A percentile compares a stretch with the other conserved stretches of the same genome.
phyloP scores from a whole-genome alignment of 768 basidiomycete genomes.

The Podaxis pistillaris region DNA sequence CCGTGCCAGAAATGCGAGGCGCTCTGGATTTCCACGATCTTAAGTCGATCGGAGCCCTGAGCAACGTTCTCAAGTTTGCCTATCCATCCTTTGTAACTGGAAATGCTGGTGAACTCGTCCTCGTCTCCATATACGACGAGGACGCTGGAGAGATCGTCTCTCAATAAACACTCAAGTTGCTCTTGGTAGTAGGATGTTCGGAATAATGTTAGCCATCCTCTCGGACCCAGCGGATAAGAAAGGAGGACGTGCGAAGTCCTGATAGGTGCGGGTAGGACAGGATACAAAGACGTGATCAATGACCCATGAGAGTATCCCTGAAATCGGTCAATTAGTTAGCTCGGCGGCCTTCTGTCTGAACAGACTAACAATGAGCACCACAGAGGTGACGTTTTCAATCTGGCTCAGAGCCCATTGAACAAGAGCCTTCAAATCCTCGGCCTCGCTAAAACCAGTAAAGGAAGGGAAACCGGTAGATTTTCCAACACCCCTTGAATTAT shows the following conservation, averaged over 20 bases:
- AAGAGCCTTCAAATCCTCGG: slow-evolving; percentile 62
- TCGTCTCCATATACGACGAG: slow-evolving; percentile 65
- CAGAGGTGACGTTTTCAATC: slow-evolving; percentile 40
- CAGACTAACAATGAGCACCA: slow-evolving; percentile 59
- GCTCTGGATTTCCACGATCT: slow-evolving; percentile 39
- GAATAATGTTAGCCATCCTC: slow-evolving; percentile 71
- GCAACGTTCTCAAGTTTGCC: slow-evolving; percentile 31
- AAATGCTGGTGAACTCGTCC: slow-evolving; percentile 67
- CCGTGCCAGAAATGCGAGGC: slow-evolving; percentile 72
- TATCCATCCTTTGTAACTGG: slow-evolving; percentile 57
- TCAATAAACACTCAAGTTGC: slow-evolving; percentile 49
- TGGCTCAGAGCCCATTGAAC: slow-evolving; percentile 51
- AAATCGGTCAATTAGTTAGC: background rate
- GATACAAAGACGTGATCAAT: slow-evolving; percentile 66
- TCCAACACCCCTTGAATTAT: slow-evolving; percentile 80
- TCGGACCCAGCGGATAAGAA: slow-evolving; percentile 74
- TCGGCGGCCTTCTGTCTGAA: background rate
- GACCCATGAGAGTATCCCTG: slow-evolving; percentile 86
- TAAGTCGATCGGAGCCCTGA: slow-evolving; percentile 20
- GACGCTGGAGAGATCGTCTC: slow-evolving; percentile 44
- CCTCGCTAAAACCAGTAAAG: slow-evolving; percentile 71
- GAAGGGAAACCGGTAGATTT: slow-evolving; percentile 71
- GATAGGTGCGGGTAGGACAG: slow-evolving; percentile 46
- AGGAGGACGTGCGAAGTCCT: slow-evolving; percentile 65
- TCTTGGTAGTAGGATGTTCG: slow-evolving; percentile 50